Conservation (phyloP, 176 grass and related monocot species). For the Panicum miliaceum region DNA sequence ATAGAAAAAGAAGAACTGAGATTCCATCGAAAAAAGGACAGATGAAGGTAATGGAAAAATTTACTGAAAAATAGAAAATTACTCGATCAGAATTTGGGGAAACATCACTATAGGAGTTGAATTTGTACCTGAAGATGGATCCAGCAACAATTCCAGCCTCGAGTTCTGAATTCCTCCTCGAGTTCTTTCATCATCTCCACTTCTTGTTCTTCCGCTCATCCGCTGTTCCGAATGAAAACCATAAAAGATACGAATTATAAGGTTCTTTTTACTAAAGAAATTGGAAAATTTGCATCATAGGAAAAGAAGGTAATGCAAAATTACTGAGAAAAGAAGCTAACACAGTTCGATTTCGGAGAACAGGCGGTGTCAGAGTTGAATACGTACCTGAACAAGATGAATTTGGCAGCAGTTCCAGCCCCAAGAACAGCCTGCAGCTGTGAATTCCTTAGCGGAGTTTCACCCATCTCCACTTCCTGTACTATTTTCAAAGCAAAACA, state of each 20-base stretch:
- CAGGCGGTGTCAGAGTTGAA: background rate
- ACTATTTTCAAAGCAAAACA: background rate
- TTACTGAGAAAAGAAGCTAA: background rate
- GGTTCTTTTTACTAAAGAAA: background rate
- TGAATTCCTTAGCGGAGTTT: background rate
- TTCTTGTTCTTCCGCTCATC: background rate
- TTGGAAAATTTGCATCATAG: no score
- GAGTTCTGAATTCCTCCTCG: background rate
- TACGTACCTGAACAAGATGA: slow-evolving; percentile 28
- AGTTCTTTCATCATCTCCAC: background rate
- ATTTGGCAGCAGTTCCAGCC: background rate
- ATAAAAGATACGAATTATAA: background rate
- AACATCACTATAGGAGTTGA: no score
- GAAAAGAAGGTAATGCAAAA: background rate
- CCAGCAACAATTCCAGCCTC: background rate
- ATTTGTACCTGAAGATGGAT: slow-evolving; percentile 36
- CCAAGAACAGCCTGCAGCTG: background rate
- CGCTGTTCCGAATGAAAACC: background rate
- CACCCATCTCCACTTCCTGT: slow-evolving; percentile 9
- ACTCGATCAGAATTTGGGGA: no score
- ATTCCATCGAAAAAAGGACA: background rate
- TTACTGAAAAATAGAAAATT: no score
- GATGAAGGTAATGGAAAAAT: no score
- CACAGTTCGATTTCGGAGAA: background rate
- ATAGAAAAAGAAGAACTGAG: background rate